Evolutionary conservation across 75 land plant species (phyloP).

Genomic region (Pinus albicaulis): DNA sequence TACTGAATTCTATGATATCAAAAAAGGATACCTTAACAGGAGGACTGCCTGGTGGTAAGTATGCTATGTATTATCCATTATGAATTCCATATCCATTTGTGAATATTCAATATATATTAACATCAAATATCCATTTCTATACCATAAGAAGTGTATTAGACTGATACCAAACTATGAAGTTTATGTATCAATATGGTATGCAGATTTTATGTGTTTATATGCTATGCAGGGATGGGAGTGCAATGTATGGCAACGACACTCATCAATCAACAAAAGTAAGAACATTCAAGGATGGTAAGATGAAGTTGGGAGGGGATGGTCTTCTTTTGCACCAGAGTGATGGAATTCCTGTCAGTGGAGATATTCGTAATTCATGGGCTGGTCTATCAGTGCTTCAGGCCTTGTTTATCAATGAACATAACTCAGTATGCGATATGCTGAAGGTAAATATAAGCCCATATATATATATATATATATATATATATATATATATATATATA

Average conservation of each 20-base stretch:
- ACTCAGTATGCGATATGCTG: slow-evolving; percentile 56
- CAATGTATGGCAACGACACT: slow-evolving; percentile 48
- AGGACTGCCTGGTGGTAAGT: slow-evolving; percentile 73
- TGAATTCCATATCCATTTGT: too few relatives aligned
- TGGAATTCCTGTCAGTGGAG: slow-evolving; percentile 54
- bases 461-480: too few relatives aligned
- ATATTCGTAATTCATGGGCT: slow-evolving; percentile 60
- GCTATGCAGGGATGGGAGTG: slow-evolving; percentile 67
- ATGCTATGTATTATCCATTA: neutral
- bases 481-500: too few relatives aligned
- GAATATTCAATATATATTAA: too few relatives aligned
- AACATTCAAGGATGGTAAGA: slow-evolving; percentile 55
- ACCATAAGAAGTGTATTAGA: too few relatives aligned
- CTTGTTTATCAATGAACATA: slow-evolving; percentile 66
- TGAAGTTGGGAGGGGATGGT: slow-evolving; percentile 38
- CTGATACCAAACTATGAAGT: too few relatives aligned
- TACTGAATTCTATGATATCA: slow-evolving; percentile 12
- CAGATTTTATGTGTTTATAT: neutral
- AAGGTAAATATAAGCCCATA: slow-evolving; percentile 16
- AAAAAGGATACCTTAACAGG: slow-evolving; percentile 37
- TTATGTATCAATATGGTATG: too few relatives aligned
- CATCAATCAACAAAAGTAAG: slow-evolving; percentile 34
- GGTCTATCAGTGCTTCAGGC: slow-evolving; percentile 53
- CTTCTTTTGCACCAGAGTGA: slow-evolving; percentile 39
- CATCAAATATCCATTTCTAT: too few relatives aligned